These are phyloP conservation scores for Phyllachora maydis DNA, from an alignment of 2,329 filamentous ascomycete species.

Conservation along the genomic window DNA sequence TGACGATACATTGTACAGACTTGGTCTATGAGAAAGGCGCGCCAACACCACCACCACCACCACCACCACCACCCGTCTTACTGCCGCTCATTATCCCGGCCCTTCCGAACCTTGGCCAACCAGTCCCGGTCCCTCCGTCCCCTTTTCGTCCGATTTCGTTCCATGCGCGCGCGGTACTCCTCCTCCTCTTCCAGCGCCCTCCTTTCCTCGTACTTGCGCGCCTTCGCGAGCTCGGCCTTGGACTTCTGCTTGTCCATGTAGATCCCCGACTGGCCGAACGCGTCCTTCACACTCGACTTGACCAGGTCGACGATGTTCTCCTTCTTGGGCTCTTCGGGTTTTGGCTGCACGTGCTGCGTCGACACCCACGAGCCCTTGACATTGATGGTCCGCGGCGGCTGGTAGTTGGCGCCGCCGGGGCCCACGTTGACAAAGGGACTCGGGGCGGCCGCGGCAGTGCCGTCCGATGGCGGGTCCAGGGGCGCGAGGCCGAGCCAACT, in stretches of 20 bases:
- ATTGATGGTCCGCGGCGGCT: slow-evolving; percentile 11
- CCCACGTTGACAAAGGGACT: too few relatives aligned
- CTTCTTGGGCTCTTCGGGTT: slow-evolving; percentile 1
- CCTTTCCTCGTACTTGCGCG: slow-evolving; percentile 10
- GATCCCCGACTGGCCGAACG: slow-evolving; percentile 5
- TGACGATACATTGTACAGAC: too few relatives aligned
- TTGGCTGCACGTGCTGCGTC: too few relatives aligned
- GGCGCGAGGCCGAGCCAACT: slow-evolving; percentile 15
- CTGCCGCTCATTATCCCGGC: too few relatives aligned
- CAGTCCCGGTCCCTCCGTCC: too few relatives aligned
- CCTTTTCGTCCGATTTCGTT: too few relatives aligned
- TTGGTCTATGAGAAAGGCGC: too few relatives aligned
- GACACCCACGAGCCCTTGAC: slow-evolving; percentile 4
- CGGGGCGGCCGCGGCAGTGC: slow-evolving; percentile 2
- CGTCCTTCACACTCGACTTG: slow-evolving; percentile 3
- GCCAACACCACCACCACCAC: too few relatives aligned
- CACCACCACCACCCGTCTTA: too few relatives aligned
- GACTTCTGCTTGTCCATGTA: slow-evolving; percentile 2
- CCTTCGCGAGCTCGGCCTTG: slow-evolving; percentile 4
- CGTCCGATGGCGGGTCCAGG: slow-evolving; percentile 3
- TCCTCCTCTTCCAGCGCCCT: slow-evolving; percentile 9
- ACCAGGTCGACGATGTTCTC: slow-evolving; percentile 4
- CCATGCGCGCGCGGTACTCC: slow-evolving; percentile 2
- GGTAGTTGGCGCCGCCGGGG: slow-evolving; percentile 8
- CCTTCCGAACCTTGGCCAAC: too few relatives aligned